These are phyloP conservation scores for Phylloporus sp. DNA, from an alignment of 768 basidiomycete species.

Conservation along the genomic window DNA sequence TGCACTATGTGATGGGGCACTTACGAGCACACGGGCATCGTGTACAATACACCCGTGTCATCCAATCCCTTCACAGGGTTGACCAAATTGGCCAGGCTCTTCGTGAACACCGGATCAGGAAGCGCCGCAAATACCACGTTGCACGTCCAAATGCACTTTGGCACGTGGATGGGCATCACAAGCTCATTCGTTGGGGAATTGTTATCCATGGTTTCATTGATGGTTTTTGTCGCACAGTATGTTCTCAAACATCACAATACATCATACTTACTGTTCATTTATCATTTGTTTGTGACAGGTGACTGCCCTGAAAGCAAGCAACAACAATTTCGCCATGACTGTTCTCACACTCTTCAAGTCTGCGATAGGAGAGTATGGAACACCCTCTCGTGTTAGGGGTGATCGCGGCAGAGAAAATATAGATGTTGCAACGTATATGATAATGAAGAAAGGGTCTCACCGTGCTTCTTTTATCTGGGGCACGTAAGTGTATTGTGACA, in stretches of 20 bases:
- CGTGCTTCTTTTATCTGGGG: slow-evolving; percentile 32
- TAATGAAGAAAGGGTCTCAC: slow-evolving; percentile 18
- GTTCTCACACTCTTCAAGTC: background rate
- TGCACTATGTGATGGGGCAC: slow-evolving; percentile 7
- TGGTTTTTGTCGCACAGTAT: slow-evolving; percentile 24
- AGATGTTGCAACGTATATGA: slow-evolving; percentile 24
- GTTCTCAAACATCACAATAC: background rate
- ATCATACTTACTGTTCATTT: no score
- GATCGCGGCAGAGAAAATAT: slow-evolving; percentile 32
- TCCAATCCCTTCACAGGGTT: background rate
- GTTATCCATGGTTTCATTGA: slow-evolving; percentile 25
- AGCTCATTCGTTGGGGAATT: slow-evolving; percentile 23
- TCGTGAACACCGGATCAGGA: background rate
- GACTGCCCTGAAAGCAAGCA: background rate
- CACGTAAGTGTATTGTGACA: background rate
- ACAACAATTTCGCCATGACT: background rate
- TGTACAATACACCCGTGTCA: background rate
- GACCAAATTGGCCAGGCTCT: background rate
- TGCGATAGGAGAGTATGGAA: slow-evolving; percentile 8
- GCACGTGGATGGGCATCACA: slow-evolving; percentile 26
- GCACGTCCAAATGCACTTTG: slow-evolving; percentile 5
- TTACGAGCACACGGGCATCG: background rate
- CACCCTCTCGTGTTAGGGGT: slow-evolving; percentile 25
- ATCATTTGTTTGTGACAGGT: no score
- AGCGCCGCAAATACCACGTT: background rate